Conservation (phyloP, 768 basidiomycete species). For the Pulveroboletus sp. region DNA sequence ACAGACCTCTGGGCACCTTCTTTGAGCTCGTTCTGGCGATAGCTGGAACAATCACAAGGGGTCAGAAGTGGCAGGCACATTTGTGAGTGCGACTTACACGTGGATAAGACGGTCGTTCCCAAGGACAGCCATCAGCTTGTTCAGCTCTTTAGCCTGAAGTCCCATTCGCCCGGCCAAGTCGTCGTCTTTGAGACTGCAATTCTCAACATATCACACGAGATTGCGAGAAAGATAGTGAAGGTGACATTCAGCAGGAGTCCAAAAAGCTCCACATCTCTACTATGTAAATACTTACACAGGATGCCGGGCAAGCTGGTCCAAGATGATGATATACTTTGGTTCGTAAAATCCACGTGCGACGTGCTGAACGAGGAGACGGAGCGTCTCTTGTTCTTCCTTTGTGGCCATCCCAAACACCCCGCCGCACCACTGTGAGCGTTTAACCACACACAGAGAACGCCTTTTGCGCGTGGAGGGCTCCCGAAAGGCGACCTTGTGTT, state of each 20-base stretch:
- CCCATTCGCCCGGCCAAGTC: slow-evolving; percentile 90
- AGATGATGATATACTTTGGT: slow-evolving; percentile 80
- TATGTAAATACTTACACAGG: slow-evolving; percentile 77
- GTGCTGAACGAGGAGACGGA: slow-evolving; percentile 86
- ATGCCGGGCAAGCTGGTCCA: slow-evolving; percentile 91
- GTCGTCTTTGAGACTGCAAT: slow-evolving; percentile 81
- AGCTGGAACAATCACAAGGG: slow-evolving; percentile 38
- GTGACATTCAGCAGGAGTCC: slow-evolving; percentile 19
- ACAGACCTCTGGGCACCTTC: slow-evolving; percentile 85
- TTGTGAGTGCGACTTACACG: slow-evolving; percentile 48
- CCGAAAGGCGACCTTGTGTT: slow-evolving; percentile 2
- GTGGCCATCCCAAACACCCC: slow-evolving; percentile 44
- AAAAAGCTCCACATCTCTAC: slow-evolving; percentile 19
- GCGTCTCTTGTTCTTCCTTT: slow-evolving; percentile 76
- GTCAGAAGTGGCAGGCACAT: slow-evolving; percentile 4
- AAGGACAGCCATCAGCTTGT: slow-evolving; percentile 81
- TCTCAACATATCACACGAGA: slow-evolving; percentile 19
- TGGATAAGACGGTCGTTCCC: slow-evolving; percentile 74
- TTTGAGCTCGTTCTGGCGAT: slow-evolving; percentile 88
- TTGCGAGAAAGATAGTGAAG: slow-evolving; percentile 4
- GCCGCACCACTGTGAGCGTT: slow-evolving; percentile 5
- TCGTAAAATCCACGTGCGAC: slow-evolving; percentile 95
- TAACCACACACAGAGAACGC: slow-evolving; percentile 4
- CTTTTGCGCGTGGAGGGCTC: slow-evolving; percentile 6
- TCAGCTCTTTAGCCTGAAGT: slow-evolving; percentile 82